Percentiles rank a stretch among this genome's conserved stretches.
These are phyloP conservation scores for Aureobasidium sp. DNA, from an alignment of 2,329 filamentous ascomycete species.

Conservation along the genomic window DNA sequence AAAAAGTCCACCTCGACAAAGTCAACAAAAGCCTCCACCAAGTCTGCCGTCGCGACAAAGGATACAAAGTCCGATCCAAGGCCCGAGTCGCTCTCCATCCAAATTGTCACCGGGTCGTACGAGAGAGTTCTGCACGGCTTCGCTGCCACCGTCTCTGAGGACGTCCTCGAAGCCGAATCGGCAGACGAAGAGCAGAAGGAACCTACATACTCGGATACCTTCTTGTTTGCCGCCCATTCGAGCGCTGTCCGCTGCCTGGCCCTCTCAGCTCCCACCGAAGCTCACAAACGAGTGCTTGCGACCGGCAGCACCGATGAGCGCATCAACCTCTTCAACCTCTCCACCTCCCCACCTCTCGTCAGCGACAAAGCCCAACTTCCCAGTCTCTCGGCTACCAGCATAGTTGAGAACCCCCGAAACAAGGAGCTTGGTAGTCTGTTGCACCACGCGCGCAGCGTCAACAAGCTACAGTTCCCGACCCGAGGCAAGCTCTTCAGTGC, in stretches of 20 bases:
- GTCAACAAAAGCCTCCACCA: not conserved
- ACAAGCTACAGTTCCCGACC: constrained; percentile 70
- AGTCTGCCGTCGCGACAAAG: not conserved
- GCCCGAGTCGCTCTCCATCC: constrained; percentile 42
- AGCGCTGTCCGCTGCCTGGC: constrained; percentile 86
- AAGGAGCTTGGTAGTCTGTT: constrained; percentile 77
- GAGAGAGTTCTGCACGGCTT: constrained; percentile 87
- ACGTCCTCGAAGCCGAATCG: constrained; percentile 19
- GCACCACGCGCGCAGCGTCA: constrained; percentile 78
- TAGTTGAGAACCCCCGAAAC: constrained; percentile 78
- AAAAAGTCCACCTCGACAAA: constrained; percentile 5
- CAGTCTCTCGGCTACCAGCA: constrained; percentile 59
- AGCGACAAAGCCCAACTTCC: constrained; percentile 48
- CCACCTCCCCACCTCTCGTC: constrained; percentile 46
- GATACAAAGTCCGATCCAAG: not conserved
- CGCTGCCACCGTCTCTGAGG: constrained; percentile 58
- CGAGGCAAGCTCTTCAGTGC: constrained; percentile 80
- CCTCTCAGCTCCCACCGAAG: constrained; percentile 57
- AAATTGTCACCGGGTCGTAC: constrained; percentile 89
- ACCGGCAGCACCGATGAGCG: constrained; percentile 89
- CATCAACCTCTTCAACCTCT: constrained; percentile 89
- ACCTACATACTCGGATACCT: constrained; percentile 76
- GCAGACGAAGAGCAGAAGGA: constrained; percentile 16
- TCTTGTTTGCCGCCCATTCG: constrained; percentile 88
- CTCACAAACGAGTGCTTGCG: constrained; percentile 76